A percentile compares a stretch with the other conserved stretches of the same genome.
phyloP scores from a whole-genome alignment of 2,329 filamentous ascomycete genomes.

The Stachybotrys chartarum region DNA sequence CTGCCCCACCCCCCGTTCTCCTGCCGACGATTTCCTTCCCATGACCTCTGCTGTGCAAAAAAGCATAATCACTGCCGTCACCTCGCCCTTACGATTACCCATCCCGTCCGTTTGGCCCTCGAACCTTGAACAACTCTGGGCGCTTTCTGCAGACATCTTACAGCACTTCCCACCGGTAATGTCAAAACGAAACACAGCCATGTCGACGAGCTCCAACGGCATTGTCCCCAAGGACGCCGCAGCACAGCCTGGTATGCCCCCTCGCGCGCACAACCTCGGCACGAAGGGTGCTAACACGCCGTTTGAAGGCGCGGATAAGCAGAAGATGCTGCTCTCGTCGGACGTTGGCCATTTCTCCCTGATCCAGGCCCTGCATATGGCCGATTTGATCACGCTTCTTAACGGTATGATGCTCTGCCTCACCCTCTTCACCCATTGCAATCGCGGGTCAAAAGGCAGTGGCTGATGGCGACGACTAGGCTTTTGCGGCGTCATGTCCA shows the following conservation, averaged over 20 bases:
- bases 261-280: not conserved
- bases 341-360: conserved; percentile 69
- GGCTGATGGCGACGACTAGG: conserved; percentile 29
- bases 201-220: conserved; percentile 18
- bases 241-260: conserved; percentile 25
- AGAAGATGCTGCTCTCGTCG: conserved; percentile 63
- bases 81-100: no score
- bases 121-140: no score
- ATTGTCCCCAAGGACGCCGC: conserved; percentile 18
- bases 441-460: not conserved
- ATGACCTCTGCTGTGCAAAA: not conserved
- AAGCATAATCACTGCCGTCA: no score
- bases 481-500: conserved; percentile 87
- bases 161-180: conserved; percentile 29
- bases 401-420: conserved; percentile 47
- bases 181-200: conserved; percentile 54
- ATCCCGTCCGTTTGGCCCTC: no score
- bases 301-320: conserved; percentile 59
- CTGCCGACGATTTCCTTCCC: not conserved
- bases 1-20: not conserved
- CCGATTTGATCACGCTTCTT: conserved; percentile 77
- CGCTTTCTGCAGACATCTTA: not conserved
- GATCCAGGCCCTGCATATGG: conserved; percentile 64
- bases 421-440: not conserved
- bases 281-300: not conserved